These are phyloP conservation scores for Talaromyces trachyspermus DNA, from an alignment of 495 filamentous ascomycete genomes.

Conservation along the genomic window DNA sequence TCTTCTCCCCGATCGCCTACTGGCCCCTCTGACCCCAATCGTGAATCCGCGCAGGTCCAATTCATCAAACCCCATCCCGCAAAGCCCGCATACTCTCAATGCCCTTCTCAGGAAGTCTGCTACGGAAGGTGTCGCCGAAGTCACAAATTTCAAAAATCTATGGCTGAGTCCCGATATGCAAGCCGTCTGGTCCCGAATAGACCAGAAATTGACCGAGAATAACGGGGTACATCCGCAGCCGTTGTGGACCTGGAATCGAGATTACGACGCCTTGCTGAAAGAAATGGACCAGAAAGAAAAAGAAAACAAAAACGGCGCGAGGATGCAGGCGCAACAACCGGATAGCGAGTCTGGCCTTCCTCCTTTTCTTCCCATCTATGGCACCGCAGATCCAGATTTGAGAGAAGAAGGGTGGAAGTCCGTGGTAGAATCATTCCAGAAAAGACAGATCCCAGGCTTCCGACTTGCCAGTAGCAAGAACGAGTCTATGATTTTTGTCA, in stretches of 20 bases:
- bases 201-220: slow-evolving; percentile 27
- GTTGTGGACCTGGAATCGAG: slow-evolving; percentile 33
- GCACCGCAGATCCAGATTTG: too few relatives aligned
- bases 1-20: slow-evolving; percentile 29
- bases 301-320: slow-evolving; percentile 19
- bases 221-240: slow-evolving; percentile 31
- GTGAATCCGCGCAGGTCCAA: slow-evolving; percentile 19
- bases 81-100: slow-evolving; percentile 22
- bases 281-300: slow-evolving; percentile 20
- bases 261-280: slow-evolving; percentile 31
- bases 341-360: too few relatives aligned
- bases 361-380: too few relatives aligned
- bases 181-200: slow-evolving; percentile 28
- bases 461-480: slow-evolving; percentile 20
- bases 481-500: slow-evolving; percentile 20
- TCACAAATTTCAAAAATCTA: slow-evolving; percentile 25
- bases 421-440: slow-evolving; percentile 24
- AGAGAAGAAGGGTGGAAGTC: slow-evolving; percentile 28
- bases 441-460: slow-evolving; percentile 22
- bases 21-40: slow-evolving; percentile 29
- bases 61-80: slow-evolving; percentile 12
- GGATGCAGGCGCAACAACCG: slow-evolving; percentile 22
- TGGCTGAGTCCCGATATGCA: slow-evolving; percentile 33
- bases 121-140: slow-evolving; percentile 20
- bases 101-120: slow-evolving; percentile 21